A percentile compares a stretch with the other conserved stretches of the same genome.
Conservation (phyloP, 768 basidiomycete genomes). For the Tricholoma terreum region DNA sequence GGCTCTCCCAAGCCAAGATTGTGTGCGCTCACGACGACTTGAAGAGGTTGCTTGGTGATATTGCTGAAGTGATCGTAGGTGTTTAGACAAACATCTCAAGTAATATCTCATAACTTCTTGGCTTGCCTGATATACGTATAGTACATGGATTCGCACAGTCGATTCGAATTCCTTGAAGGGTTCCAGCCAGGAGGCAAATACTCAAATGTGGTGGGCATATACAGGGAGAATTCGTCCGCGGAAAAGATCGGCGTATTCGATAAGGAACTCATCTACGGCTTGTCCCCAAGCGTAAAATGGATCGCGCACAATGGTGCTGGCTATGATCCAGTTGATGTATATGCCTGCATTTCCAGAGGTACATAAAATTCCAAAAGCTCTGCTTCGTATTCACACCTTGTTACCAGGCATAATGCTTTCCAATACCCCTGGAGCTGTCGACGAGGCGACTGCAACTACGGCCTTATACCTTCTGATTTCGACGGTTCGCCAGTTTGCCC, state of each 20-base stretch:
- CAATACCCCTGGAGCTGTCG: conserved; percentile 87
- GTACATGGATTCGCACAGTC: conserved; percentile 54
- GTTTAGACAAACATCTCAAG: neutral
- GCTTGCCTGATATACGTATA: conserved; percentile 6
- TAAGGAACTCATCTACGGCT: conserved; percentile 64
- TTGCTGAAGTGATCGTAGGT: conserved; percentile 78
- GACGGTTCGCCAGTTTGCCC: conserved; percentile 68
- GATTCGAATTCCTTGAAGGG: conserved; percentile 66
- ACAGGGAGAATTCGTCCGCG: conserved; percentile 70
- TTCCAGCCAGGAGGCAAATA: conserved; percentile 72
- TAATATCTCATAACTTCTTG: neutral
- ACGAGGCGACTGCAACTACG: conserved; percentile 89
- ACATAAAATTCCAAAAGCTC: conserved; percentile 4
- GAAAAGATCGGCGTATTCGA: conserved; percentile 74
- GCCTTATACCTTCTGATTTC: conserved; percentile 82
- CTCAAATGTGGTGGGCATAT: conserved; percentile 68
- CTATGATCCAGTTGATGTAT: conserved; percentile 84
- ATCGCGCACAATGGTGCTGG: conserved; percentile 93
- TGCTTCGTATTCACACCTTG: neutral
- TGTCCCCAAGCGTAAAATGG: conserved; percentile 73
- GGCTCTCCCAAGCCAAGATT: conserved; percentile 48
- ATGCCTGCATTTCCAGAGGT: conserved; percentile 71
- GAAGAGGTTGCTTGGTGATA: conserved; percentile 55
- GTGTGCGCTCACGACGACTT: conserved; percentile 82
- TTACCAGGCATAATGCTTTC: conserved; percentile 69